Evolutionary conservation across 1,139 yeast species (phyloP).

Genomic region (Saccharomyces hybrid): DNA sequence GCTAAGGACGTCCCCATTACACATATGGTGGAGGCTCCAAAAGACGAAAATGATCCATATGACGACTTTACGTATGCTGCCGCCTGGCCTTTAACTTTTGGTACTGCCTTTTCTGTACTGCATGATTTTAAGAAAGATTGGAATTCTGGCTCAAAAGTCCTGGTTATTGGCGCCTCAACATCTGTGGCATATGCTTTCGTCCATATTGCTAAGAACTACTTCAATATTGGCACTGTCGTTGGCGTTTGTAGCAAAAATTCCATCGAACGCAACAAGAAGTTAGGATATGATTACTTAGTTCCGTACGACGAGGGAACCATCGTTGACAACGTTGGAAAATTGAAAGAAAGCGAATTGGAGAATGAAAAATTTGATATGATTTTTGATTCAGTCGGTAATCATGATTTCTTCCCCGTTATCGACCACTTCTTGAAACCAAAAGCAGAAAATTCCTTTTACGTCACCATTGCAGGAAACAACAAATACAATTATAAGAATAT

Average conservation of each 20-base stretch:
- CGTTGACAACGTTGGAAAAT: slow-evolving; percentile 29
- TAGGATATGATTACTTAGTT: slow-evolving; percentile 48
- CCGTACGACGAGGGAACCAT: slow-evolving; percentile 41
- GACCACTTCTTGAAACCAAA: slow-evolving; percentile 37
- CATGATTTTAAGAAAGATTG: slow-evolving; percentile 15
- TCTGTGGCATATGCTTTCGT: slow-evolving; percentile 24
- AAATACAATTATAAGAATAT: slow-evolving; percentile 26
- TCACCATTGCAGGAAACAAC: slow-evolving; percentile 47
- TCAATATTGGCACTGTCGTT: slow-evolving; percentile 32
- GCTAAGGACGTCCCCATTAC: slow-evolving; percentile 13
- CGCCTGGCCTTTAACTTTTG: slow-evolving; percentile 28
- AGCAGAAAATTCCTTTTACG: slow-evolving; percentile 37
- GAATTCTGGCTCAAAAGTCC: slow-evolving; percentile 21
- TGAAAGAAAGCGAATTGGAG: slow-evolving; percentile 28
- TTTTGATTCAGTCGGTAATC: slow-evolving; percentile 42
- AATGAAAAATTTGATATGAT: slow-evolving; percentile 42
- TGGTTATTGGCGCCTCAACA: slow-evolving; percentile 31
- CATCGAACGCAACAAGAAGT: slow-evolving; percentile 35
- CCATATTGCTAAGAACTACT: slow-evolving; percentile 27
- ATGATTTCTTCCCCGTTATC: slow-evolving; percentile 34
- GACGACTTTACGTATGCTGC: slow-evolving; percentile 20
- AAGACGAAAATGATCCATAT: slow-evolving; percentile 6
- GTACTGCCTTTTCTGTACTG: slow-evolving; percentile 25
- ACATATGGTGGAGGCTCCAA: slow-evolving; percentile 9
- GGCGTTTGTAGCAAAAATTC: slow-evolving; percentile 41